phyloP scores from a whole-genome alignment of 805 yeast genomes.

The Nakazawaea sp. region DNA sequence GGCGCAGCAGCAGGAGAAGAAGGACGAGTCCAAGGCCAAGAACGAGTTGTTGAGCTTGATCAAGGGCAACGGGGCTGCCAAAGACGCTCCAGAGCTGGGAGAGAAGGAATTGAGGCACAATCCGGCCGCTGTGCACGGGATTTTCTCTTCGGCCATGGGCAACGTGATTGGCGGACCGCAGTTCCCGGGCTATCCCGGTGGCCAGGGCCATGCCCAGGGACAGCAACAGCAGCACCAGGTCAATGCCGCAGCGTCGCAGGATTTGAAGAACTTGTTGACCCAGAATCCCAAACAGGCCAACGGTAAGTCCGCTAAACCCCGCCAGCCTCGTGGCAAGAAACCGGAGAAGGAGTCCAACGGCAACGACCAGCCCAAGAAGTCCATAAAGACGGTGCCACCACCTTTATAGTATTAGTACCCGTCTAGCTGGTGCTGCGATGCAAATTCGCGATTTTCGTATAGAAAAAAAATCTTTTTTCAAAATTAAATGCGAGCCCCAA shows the following conservation, averaged over 20 bases:
- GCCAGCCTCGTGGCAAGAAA: no score
- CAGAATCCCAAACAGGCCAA: conserved; percentile 1
- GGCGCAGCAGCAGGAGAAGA: conserved; percentile 20
- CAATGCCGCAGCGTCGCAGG: conserved; percentile 1
- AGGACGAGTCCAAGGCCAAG: conserved; percentile 23
- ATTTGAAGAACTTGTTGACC: conserved; percentile 4
- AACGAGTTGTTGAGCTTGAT: conserved; percentile 39
- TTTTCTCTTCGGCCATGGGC: conserved; percentile 22
- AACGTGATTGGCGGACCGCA: conserved; percentile 12
- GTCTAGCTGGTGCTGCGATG: no score
- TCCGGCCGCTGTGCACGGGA: conserved; percentile 18
- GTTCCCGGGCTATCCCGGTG: background rate
- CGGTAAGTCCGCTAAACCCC: background rate
- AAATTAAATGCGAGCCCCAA: no score
- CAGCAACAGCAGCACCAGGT: background rate
- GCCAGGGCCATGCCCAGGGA: background rate
- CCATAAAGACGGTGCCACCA: background rate
- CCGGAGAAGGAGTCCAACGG: background rate
- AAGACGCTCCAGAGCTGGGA: background rate
- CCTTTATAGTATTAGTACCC: no score
- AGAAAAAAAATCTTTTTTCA: no score
- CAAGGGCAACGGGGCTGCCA: conserved; percentile 21
- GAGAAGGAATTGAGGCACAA: conserved; percentile 4
- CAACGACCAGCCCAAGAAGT: background rate
- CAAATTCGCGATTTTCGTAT: no score